Conservation (phyloP, 2,329 filamentous ascomycete species). For the Phymatotrichopsis omnivora region DNA sequence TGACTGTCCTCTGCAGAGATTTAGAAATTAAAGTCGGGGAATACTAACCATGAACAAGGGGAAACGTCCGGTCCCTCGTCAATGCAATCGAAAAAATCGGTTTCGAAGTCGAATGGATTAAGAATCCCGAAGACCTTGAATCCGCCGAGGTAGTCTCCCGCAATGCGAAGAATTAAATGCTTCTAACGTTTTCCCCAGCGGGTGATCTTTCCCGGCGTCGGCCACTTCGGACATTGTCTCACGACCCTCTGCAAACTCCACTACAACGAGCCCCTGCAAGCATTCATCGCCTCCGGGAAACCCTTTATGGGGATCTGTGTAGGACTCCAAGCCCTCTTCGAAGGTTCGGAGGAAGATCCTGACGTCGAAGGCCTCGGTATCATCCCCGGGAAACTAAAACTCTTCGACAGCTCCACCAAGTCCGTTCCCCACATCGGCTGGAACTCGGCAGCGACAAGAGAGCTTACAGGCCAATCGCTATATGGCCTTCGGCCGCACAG, state of each 20-base stretch:
- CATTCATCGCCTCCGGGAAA: constrained; percentile 82
- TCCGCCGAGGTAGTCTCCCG: constrained; percentile 63
- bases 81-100: constrained; percentile 97
- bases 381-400: constrained; percentile 59
- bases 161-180: constrained; percentile 4
- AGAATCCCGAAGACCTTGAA: constrained; percentile 68
- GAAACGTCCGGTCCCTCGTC: constrained; percentile 88
- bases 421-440: constrained; percentile 98
- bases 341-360: constrained; percentile 70
- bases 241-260: constrained; percentile 70
- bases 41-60: constrained; percentile 34
- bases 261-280: constrained; percentile 70
- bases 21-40: too few species aligned
- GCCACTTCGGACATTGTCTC: constrained; percentile 94
- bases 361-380: constrained; percentile 63
- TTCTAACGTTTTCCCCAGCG: constrained; percentile 25
- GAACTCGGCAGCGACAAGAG: constrained; percentile 70
- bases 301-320: constrained; percentile 98
- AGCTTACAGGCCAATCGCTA: constrained; percentile 45
- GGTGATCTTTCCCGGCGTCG: constrained; percentile 86
- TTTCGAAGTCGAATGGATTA: constrained; percentile 87
- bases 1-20: too few species aligned
- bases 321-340: constrained; percentile 80
- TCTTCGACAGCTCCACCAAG: constrained; percentile 68
- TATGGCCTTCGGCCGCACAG: constrained; percentile 70